Evolutionary conservation across 106 monocot species (phyloP), one percentile per base, ranked within the genome.

Genomic region (Allium fistulosum): DNA sequence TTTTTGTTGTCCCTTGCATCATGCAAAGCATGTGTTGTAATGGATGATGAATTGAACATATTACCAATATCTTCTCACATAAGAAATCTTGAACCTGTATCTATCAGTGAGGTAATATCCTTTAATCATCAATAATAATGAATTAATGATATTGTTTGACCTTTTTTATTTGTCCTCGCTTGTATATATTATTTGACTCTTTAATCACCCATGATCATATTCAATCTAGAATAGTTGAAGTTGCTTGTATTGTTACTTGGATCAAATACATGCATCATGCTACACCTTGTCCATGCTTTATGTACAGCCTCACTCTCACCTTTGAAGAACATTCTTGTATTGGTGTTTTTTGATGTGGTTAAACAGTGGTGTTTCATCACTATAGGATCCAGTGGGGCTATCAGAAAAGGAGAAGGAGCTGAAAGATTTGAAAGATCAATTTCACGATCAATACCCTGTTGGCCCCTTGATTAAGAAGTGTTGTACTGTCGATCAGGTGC

Each of bases 11-110:
- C 99, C 8, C 67, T 99, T 79, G 89, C 93, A 15, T 90, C 90
- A 66, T 93, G 99, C 78, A 99, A 93, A 75, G 89, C 93, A 74
- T 99, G 93, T 73, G 76, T 90, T 76, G 90, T 90, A 17, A 87
- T 99, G 90, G 99, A 99, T 81, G 99, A 99, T 69, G 93, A 99
- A 65, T 83, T 99, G 10, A 93, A 99, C 72, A 83, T 99, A 63
- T 81, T 99, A 66, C 89, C 86, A 46, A 90, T 99, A 73, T 99
- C 99, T 66, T 87, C 99, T 70, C 92, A 99, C 70, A 83, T 99
- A 65, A 80, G 87, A 80, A 80, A 80, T 62, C 75, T 99, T 57
- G 61, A 75, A 47, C 87, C 93, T 49, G 79, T 85, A 64, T 57
- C 77, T 67, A 63, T 87, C 64, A 71, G 71, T 17, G 79, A 99